Base-by-base conservation (phyloP, 1,139 yeast species). In the Nakaseomyces glabratus region DNA sequence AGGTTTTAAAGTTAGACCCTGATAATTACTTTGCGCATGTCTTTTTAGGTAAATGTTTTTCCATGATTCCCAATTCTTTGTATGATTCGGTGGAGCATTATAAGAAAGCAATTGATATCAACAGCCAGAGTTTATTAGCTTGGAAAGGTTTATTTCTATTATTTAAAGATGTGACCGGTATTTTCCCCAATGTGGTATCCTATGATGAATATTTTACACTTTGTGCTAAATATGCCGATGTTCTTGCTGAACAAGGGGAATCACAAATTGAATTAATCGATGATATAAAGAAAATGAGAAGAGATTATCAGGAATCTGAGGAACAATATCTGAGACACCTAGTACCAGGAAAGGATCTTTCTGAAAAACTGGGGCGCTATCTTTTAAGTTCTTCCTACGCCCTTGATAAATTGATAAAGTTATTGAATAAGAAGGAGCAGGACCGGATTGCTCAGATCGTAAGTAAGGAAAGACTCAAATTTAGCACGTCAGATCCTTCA, bases 81-180 rank as follows among this genome's bases (percentile, higher is more conserved):
- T 25, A 31, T 10, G 59, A 66, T 3, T 79, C 94, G 0, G 51
- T 63, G 2, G 49, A 51, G 2, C 61, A 74, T 2, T 82, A 81
- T 47, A 47, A 55, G 19, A 57, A 55, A 28, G 95, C 95, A 0
- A 68, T 73, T 2, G 50, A 57, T 3, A 35, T 78, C 1, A 73
- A 79, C 22, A 73, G 77, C 0, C 61, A 63, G 1, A 73, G 76
- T 36, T 43, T 75, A 1, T 55, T 71, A 18, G 93, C 90, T 0
- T 86, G 93, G 94, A 85, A 82, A 52, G 97, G 96, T 0, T 66
- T 78, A 41, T 60, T 75, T 42, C 49, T 61, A 10, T 49, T 71
- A 1, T 62, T 62, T 2, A 63, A 60, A 36, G 18, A 23, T 11
- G 28, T 49, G 53, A 4, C 50, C 35, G 24, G 50, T n/a, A 47